A percentile compares a stretch with the other conserved stretches of the same genome.
Evolutionary conservation across 108 stramenopile species (phyloP).

Genomic region (Cyclotella kingstonii): DNA sequence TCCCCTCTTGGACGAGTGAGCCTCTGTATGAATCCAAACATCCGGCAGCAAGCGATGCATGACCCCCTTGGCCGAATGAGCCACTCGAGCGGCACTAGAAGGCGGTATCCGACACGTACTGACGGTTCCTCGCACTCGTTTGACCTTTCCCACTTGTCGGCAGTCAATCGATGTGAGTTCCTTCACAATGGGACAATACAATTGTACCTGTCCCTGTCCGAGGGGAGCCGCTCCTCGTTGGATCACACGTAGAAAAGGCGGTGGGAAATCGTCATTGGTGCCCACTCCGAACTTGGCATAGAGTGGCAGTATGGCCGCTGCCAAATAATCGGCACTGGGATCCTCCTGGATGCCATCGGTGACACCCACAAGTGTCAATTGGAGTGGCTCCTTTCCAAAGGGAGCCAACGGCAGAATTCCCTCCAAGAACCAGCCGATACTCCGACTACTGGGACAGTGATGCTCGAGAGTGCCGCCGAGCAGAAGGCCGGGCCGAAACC

Average conservation of each 20-base stretch:
- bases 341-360: conserved; percentile 77
- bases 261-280: conserved; percentile 46
- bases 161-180: conserved; percentile 79
- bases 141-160: conserved; percentile 89
- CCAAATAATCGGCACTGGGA: conserved; percentile 85
- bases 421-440: conserved; percentile 97
- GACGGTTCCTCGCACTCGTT: conserved; percentile 94
- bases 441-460: conserved; percentile 69
- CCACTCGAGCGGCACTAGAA: conserved; percentile 90
- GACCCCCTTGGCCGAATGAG: conserved; percentile 90
- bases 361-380: conserved; percentile 75
- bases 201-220: conserved; percentile 82
- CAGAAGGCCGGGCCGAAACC: conserved; percentile 92
- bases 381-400: conserved; percentile 90
- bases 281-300: conserved; percentile 90
- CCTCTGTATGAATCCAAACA: conserved; percentile 96
- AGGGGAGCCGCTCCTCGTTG: conserved; percentile 80
- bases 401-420: conserved; percentile 93
- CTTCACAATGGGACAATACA: conserved; percentile 89
- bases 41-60: conserved; percentile 89
- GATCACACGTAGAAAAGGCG: conserved; percentile 52
- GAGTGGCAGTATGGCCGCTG: conserved; percentile 75
- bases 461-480: conserved; percentile 88
- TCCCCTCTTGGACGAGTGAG: conserved; percentile 55
- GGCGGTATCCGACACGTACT: conserved; percentile 89